Percentiles rank a stretch among this genome's conserved stretches.
Evolutionary conservation across 176 grass and related monocot genomes (phyloP).

Genomic region (Carex kokanica): DNA sequence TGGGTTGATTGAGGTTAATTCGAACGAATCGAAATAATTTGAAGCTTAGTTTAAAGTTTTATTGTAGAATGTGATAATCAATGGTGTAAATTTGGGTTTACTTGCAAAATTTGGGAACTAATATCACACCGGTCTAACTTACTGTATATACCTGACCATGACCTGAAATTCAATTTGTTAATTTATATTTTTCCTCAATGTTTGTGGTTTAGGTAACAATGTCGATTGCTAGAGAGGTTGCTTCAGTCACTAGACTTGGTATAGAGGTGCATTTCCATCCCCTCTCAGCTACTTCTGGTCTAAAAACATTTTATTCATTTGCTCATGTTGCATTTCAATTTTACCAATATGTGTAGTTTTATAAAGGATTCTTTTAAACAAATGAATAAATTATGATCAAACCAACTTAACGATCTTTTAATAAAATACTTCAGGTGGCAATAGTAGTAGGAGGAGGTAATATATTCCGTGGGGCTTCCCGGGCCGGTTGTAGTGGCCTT

Average conservation of each 20-base stretch:
- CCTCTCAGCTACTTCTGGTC: background rate
- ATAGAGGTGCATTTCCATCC: slow-evolving; percentile 57
- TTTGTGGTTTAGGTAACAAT: slow-evolving; percentile 68
- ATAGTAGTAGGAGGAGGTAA: slow-evolving; percentile 98
- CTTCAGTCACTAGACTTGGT: slow-evolving; percentile 88
- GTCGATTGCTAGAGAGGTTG: slow-evolving; percentile 96
- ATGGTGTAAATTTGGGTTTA: background rate
- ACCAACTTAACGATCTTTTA: background rate
- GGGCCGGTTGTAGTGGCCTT: slow-evolving; percentile 86
- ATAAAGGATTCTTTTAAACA: background rate
- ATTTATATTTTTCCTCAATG: background rate
- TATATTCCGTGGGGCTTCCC: slow-evolving; percentile 93
- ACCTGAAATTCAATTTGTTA: slow-evolving; percentile 5
- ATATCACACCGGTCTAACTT: background rate
- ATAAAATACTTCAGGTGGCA: slow-evolving; percentile 54
- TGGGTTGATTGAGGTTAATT: background rate
- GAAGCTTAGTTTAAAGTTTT: background rate
- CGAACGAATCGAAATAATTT: background rate
- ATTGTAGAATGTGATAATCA: background rate
- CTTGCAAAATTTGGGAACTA: slow-evolving; percentile 1
- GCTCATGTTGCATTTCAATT: background rate
- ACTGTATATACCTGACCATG: background rate
- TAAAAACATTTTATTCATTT: background rate
- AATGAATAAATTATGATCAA: background rate
- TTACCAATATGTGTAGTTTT: background rate